A percentile compares a stretch with the other conserved stretches of the same genome.
Conservation (phyloP, 371 early-diverging fungal genomes). For the Basidiobolus heterosporus region DNA sequence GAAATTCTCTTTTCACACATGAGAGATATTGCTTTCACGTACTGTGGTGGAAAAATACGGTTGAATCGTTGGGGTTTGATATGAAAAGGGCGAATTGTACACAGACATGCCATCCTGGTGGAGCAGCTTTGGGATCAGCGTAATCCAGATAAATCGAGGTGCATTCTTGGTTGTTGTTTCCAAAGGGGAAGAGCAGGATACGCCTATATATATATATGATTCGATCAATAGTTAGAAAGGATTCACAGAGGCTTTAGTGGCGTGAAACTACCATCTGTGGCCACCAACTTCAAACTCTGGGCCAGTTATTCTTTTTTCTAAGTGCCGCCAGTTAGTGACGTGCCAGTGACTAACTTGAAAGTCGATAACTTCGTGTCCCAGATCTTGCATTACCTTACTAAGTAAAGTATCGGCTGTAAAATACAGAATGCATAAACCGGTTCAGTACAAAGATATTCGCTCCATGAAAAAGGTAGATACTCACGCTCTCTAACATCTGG, state of each 20-base stretch:
- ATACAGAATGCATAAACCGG: neutral
- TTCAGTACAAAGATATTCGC: too few relatives aligned
- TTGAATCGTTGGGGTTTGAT: slow-evolving; percentile 60
- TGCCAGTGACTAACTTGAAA: slow-evolving; percentile 35
- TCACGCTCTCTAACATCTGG: too few relatives aligned
- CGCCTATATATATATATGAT: slow-evolving; percentile 34
- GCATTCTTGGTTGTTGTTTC: slow-evolving; percentile 54
- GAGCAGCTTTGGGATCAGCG: slow-evolving; percentile 39
- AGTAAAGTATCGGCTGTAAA: slow-evolving; percentile 4
- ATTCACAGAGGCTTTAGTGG: neutral
- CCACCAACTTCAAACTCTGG: slow-evolving; percentile 38
- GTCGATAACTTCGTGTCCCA: slow-evolving; percentile 25
- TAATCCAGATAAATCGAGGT: slow-evolving; percentile 74
- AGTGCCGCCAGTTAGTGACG: slow-evolving; percentile 28
- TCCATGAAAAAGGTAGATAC: too few relatives aligned
- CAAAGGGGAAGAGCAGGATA: slow-evolving; percentile 76
- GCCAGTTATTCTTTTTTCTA: slow-evolving; percentile 29
- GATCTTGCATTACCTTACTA: slow-evolving; percentile 13
- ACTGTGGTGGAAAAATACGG: slow-evolving; percentile 39
- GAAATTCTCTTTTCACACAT: neutral
- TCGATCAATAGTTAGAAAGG: too few relatives aligned
- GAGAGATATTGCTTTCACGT: slow-evolving; percentile 10
- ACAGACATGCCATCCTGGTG: slow-evolving; percentile 68
- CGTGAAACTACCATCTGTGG: slow-evolving; percentile 28
- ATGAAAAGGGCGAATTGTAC: slow-evolving; percentile 70